Base-by-base conservation (phyloP, 1,284 basidiomycete species). In the Bjerkandera adusta region DNA sequence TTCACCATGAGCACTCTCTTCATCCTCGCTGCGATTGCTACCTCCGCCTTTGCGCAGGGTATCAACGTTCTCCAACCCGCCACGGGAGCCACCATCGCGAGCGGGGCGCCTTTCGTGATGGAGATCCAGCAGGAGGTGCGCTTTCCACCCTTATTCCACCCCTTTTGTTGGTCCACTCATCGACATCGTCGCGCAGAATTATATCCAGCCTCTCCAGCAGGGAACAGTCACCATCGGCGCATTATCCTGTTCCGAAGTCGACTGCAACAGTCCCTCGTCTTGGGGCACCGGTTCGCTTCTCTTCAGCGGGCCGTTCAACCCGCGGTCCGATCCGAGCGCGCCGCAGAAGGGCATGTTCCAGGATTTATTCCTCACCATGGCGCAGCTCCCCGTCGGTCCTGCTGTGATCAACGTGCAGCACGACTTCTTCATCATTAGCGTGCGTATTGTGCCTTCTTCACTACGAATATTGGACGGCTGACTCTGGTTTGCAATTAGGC, bases 321-420 rank as follows among this genome's bases (percentile, higher is more conserved):
- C 55, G 6, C 38, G 47, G 43, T 36, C 20, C 30, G 49, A 54
- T 43, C 33, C 50, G 12, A 47, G 33, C 16, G 27, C 35, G 27
- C 53, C 53, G n/a, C 37, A 50, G 43, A 49, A 52, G 39, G 53
- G 53, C 11, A 37, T 48, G 21, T 51, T 45, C 44, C 46, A 57
- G 49, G 49, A 50, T 45, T 54, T 58, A 39, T 43, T 18, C 26
- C 37, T 55, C 30, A 20, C 25, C 11, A 29, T 58, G 11, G 50
- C 55, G 7, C 18, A 25, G 4, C n/a, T 30, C 26, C 32, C 20
- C 24, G 41, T n/a, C 30, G 30, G 41, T 24, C 20, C 8, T 4
- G 41, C 32, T 5, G 16, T 43, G 20, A 34, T 34, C 32, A 20
- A 25, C 29, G 41, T 43, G 2, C 12, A 29, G 32, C 41, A 43